Percentiles rank a stretch among this genome's conserved stretches.
phyloP scores from a whole-genome alignment of 2,329 filamentous ascomycete species.

The Fusarium algeriense region DNA sequence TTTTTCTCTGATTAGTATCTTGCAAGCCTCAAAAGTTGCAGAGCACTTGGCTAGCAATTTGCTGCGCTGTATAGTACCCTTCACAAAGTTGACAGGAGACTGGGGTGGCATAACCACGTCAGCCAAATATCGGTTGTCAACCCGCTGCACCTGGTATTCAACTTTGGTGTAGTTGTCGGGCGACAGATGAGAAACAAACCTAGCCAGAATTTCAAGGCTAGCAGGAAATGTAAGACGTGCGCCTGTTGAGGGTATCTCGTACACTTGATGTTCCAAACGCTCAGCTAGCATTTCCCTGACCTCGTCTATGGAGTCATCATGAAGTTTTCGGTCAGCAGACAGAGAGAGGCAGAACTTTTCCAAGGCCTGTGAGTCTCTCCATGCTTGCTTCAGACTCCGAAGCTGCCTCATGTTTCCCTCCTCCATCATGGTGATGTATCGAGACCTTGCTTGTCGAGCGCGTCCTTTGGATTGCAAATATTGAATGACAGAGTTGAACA shows the following conservation, averaged over 20 bases:
- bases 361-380: slow-evolving; percentile 72
- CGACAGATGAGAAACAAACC: slow-evolving; percentile 76
- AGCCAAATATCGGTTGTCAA: slow-evolving; percentile 74
- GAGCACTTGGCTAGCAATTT: slow-evolving; percentile 88
- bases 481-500: slow-evolving; percentile 90
- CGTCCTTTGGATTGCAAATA: slow-evolving; percentile 94
- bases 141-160: slow-evolving; percentile 72
- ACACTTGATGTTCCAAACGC: slow-evolving; percentile 59
- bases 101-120: slow-evolving; percentile 83
- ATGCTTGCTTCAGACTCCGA: slow-evolving; percentile 68
- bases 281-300: slow-evolving; percentile 35
- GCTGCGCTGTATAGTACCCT: slow-evolving; percentile 72
- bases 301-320: slow-evolving; percentile 40
- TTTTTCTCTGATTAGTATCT: slow-evolving; percentile 73
- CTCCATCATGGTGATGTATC: slow-evolving; percentile 88
- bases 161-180: slow-evolving; percentile 51
- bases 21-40: slow-evolving; percentile 86
- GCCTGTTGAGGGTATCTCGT: slow-evolving; percentile 73
- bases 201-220: slow-evolving; percentile 77
- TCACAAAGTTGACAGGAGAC: slow-evolving; percentile 76
- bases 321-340: slow-evolving; percentile 75
- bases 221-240: slow-evolving; percentile 84
- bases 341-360: slow-evolving; percentile 81
- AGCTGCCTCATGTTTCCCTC: slow-evolving; percentile 72
- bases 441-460: slow-evolving; percentile 81